Conservation (phyloP, 306 rosid genomes). For the Herpetospermum pedunculosum region DNA sequence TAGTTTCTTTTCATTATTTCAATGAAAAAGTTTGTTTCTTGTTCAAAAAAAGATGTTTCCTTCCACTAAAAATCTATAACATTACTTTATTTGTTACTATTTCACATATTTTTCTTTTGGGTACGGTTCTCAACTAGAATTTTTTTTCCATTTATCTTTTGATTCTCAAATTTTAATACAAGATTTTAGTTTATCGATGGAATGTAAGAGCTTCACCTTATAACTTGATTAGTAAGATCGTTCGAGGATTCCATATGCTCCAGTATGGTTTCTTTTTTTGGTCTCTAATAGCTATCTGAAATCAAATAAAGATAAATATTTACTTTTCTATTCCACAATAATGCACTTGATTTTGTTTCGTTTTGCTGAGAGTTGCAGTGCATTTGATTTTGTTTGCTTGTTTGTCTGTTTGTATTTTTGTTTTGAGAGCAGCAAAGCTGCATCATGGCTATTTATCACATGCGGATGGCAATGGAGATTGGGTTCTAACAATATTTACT, state of each 20-base stretch:
- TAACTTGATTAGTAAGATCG: neutral
- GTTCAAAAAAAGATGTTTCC: too few species aligned
- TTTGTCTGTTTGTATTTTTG: conserved; percentile 4
- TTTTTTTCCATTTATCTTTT: neutral
- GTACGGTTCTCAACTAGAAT: neutral
- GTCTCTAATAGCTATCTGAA: neutral
- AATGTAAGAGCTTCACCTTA: neutral
- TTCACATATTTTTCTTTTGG: neutral
- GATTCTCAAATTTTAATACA: neutral
- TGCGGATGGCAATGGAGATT: conserved; percentile 97
- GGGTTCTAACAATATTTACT: conserved; percentile 81
- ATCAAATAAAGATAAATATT: neutral
- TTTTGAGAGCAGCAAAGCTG: conserved; percentile 55
- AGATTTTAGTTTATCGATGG: neutral
- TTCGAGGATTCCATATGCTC: neutral
- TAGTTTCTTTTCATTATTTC: too few species aligned
- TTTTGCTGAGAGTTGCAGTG: neutral
- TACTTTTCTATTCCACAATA: neutral
- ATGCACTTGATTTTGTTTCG: neutral
- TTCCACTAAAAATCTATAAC: neutral
- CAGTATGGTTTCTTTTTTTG: neutral
- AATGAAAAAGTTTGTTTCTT: too few species aligned
- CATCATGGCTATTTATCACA: conserved; percentile 86
- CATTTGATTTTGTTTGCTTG: neutral
- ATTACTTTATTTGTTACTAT: neutral